Evolutionary conservation across 2,329 filamentous ascomycete genomes (phyloP).

Genomic region (Epichloe sibirici): DNA sequence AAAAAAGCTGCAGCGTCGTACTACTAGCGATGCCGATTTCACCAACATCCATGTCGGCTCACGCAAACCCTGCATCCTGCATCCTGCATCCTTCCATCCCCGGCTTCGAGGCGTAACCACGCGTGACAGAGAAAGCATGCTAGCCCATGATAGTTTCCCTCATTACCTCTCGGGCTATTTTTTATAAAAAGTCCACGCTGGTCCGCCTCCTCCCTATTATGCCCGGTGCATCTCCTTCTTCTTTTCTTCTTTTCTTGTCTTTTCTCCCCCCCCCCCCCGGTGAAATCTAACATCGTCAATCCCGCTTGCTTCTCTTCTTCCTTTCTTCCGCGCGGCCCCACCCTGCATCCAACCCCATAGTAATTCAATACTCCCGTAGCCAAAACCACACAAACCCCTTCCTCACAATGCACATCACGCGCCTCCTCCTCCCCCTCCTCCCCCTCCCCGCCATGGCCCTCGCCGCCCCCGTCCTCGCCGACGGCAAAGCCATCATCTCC

Average conservation of each 20-base stretch:
- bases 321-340: no score
- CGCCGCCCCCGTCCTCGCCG: not conserved
- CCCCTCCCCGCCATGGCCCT: conserved; percentile 3
- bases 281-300: no score
- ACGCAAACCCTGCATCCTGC: not conserved
- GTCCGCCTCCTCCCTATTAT: not conserved
- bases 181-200: not conserved
- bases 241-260: no score
- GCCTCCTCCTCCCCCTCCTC: not conserved
- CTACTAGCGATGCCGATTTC: not conserved
- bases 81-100: no score
- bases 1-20: not conserved
- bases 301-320: no score
- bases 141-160: not conserved
- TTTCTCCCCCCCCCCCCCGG: no score
- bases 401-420: conserved; percentile 1
- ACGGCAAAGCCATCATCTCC: conserved; percentile 5
- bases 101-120: not conserved
- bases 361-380: not conserved
- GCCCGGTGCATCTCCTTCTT: no score
- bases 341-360: not conserved
- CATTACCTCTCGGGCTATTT: not conserved
- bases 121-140: not conserved
- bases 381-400: not conserved
- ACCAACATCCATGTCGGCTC: not conserved